Base-by-base conservation (phyloP, 305 asterid genomes). In the Salvia sclarea region DNA sequence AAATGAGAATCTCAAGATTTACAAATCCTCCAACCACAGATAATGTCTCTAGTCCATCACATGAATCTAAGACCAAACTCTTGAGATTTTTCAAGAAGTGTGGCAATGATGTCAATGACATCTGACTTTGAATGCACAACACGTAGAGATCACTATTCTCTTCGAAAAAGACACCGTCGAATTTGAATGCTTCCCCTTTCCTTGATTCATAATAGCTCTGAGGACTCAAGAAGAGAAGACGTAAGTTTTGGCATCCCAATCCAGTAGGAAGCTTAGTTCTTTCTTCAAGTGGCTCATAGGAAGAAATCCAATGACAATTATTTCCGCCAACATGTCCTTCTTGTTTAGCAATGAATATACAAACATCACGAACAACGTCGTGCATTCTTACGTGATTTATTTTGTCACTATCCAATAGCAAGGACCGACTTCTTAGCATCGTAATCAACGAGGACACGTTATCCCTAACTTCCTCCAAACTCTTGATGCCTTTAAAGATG, bases 1-100 rank as follows among this genome's bases (percentile, higher is more conserved):
- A 69, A 18, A 72, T 43, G 37, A 83, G 81, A 65, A 76, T 76
- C 44, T 78, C 76, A 17, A 78, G 72, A 9, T 10, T 68, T 33
- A 58, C 21, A 7, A 80, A 61, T 53, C 76, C 49, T 0, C 76
- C 65, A 14, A 83, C 64, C 14, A 22, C 3, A 52, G 69, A 66
- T 24, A 81, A 28, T 11, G n/a, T 17, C 13, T 17, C 25, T 41
- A 76, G 49, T 50, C 1, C 10, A 0, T 3, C 8, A 31, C 63
- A 67, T 3, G 0, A 5, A 9, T 20, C 49, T 30, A 83, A 49
- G 33, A 8, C 43, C 28, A 84, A 43, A 20, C 57, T n/a, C n/a
- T n/a, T n/a, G n/a, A n/a, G n/a, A n/a, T n/a, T 49, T 48, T 35
- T 71, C 1, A 70, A 63, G 8, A 5, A 14, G 8, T 44, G 21